These are phyloP conservation scores for Phytophthora fragariaefolia DNA, from an alignment of 352 stramenopile species.

Conservation along the genomic window DNA sequence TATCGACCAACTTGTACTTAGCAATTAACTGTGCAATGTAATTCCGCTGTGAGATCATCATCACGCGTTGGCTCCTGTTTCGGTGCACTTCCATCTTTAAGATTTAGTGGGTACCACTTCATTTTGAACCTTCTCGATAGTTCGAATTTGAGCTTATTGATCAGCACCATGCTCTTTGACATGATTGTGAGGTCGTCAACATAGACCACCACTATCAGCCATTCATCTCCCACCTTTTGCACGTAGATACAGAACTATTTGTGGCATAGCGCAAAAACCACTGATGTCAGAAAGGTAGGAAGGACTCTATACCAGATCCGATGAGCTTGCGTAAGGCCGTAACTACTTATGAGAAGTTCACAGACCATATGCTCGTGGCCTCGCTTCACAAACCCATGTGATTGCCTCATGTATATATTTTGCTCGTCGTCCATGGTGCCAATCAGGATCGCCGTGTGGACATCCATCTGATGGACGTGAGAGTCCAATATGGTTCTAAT, in stretches of 20 bases:
- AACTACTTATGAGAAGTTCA: too few species aligned
- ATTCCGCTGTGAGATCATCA: too few species aligned
- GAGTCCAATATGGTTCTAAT: conserved; percentile 7
- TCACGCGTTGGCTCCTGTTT: background rate
- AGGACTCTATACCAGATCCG: conserved; percentile 26
- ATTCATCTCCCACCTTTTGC: conserved; percentile 28
- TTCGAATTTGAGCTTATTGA: conserved; percentile 26
- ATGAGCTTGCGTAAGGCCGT: conserved; percentile 4
- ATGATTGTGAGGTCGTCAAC: conserved; percentile 26
- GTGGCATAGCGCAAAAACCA: conserved; percentile 18
- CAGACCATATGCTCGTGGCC: too few species aligned
- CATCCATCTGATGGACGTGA: conserved; percentile 10
- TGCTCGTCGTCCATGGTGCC: conserved; percentile 4
- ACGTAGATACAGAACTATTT: conserved; percentile 27
- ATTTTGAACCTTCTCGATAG: conserved; percentile 38
- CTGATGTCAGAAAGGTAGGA: conserved; percentile 16
- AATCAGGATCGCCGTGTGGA: too few species aligned
- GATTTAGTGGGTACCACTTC: conserved; percentile 25
- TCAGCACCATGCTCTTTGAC: conserved; percentile 12
- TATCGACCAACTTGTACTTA: too few species aligned
- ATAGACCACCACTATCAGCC: conserved; percentile 6
- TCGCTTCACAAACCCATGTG: background rate
- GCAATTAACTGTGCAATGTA: too few species aligned
- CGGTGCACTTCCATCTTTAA: conserved; percentile 15
- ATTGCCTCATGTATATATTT: conserved; percentile 1